Evolutionary conservation across 768 basidiomycete species (phyloP).

Genomic region (Pilatotrama ljubarskyi): DNA sequence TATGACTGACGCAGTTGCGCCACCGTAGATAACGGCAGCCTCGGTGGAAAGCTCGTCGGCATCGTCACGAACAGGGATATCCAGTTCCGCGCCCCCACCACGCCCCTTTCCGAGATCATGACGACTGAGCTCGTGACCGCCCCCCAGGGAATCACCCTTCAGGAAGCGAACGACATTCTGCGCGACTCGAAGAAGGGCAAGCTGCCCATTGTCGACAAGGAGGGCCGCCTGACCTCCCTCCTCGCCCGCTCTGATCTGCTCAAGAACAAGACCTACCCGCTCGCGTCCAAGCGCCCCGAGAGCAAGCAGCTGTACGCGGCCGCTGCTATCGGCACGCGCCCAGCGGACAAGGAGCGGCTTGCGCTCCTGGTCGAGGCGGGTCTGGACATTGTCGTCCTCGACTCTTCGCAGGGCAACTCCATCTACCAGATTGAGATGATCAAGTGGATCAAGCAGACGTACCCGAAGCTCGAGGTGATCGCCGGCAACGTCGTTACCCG

Average conservation of each 20-base stretch:
- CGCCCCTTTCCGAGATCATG: slow-evolving; percentile 83
- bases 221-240: slow-evolving; percentile 73
- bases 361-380: slow-evolving; percentile 88
- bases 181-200: slow-evolving; percentile 98
- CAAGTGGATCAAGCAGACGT: slow-evolving; percentile 85
- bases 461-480: slow-evolving; percentile 87
- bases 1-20: background rate
- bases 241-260: slow-evolving; percentile 96
- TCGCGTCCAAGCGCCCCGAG: slow-evolving; percentile 87
- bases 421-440: slow-evolving; percentile 94
- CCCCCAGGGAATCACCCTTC: slow-evolving; percentile 81
- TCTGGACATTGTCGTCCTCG: slow-evolving; percentile 91
- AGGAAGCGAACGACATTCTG: slow-evolving; percentile 91
- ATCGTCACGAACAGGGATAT: slow-evolving; percentile 97
- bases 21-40: slow-evolving; percentile 70
- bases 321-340: slow-evolving; percentile 92
- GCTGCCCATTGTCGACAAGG: slow-evolving; percentile 75
- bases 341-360: slow-evolving; percentile 83
- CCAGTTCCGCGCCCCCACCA: slow-evolving; percentile 77
- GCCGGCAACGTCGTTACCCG: slow-evolving; percentile 98
- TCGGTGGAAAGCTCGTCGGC: slow-evolving; percentile 92
- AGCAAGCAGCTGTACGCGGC: slow-evolving; percentile 97
- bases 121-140: slow-evolving; percentile 87
- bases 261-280: slow-evolving; percentile 95
- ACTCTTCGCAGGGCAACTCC: slow-evolving; percentile 97